Conservation (phyloP, 2,329 filamentous ascomycete genomes). For the Ophiostoma quercus region DNA sequence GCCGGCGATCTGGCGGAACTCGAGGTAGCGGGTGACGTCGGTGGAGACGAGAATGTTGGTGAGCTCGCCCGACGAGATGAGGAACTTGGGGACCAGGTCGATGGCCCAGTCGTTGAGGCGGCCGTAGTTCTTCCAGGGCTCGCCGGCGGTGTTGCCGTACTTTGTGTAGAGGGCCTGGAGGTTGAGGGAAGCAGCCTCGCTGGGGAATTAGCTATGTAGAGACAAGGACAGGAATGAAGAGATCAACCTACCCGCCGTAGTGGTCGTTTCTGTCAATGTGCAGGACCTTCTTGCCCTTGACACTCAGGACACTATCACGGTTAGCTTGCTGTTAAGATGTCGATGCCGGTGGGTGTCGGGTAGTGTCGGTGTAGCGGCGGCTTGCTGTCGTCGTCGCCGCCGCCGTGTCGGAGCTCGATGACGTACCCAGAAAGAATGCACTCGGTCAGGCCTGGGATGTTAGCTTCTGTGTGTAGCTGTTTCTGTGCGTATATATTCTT, state of each 20-base stretch:
- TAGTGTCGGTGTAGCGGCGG: neutral
- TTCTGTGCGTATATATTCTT: neutral
- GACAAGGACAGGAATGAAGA: neutral
- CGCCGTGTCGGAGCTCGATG: neutral
- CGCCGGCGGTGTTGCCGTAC: constrained; percentile 73
- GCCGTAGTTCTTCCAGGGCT: constrained; percentile 98
- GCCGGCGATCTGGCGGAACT: constrained; percentile 91
- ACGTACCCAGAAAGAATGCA: constrained; percentile 90
- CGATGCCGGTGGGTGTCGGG: neutral
- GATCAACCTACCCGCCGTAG: constrained; percentile 77
- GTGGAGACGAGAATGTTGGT: constrained; percentile 98
- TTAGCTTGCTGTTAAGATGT: constrained; percentile 13
- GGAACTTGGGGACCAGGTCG: constrained; percentile 93
- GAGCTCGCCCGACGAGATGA: constrained; percentile 97
- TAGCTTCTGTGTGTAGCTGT: neutral
- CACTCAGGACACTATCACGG: constrained; percentile 72
- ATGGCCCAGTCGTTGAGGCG: constrained; percentile 99
- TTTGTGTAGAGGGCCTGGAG: constrained; percentile 97
- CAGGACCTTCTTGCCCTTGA: constrained; percentile 98
- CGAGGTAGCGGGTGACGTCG: constrained; percentile 81
- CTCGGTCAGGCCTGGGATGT: constrained; percentile 76
- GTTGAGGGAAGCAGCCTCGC: constrained; percentile 94
- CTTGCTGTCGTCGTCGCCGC: neutral
- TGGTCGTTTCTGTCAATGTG: constrained; percentile 98
- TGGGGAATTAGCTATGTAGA: constrained; percentile 34